Evolutionary conservation across 2,329 filamentous ascomycete genomes (phyloP).

Genomic region (Nothophaeocryptopus gaeumannii): DNA sequence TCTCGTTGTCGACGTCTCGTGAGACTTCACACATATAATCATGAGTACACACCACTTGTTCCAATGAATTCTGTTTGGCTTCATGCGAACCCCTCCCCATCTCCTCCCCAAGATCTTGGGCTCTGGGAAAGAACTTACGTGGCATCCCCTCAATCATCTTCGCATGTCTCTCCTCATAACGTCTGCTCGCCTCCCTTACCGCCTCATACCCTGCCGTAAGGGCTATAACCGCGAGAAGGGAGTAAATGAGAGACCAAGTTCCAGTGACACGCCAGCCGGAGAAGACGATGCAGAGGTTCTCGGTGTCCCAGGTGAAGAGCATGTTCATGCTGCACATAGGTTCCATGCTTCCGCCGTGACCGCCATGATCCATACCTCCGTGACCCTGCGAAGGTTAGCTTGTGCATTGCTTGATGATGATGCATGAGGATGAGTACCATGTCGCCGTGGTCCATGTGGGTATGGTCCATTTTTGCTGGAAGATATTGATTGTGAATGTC

Average conservation of each 20-base stretch:
- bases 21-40: too few relatives aligned
- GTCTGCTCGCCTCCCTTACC: slow-evolving; percentile 70
- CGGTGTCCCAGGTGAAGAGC: slow-evolving; percentile 96
- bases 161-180: slow-evolving; percentile 64
- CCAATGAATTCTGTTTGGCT: too few relatives aligned
- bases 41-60: too few relatives aligned
- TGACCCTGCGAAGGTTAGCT: not conserved
- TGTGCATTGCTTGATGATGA: too few relatives aligned
- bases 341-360: slow-evolving; percentile 57
- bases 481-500: slow-evolving; percentile 1
- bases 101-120: too few relatives aligned
- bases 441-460: slow-evolving; percentile 21
- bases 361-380: slow-evolving; percentile 31
- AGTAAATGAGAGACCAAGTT: slow-evolving; percentile 71
- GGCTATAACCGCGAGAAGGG: slow-evolving; percentile 75
- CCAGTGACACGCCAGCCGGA: slow-evolving; percentile 81
- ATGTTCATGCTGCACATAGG: slow-evolving; percentile 80
- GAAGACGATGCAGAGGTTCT: slow-evolving; percentile 95
- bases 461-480: slow-evolving; percentile 22
- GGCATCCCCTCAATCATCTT: slow-evolving; percentile 47
- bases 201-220: slow-evolving; percentile 92
- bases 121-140: slow-evolving; percentile 32
- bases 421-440: not conserved
- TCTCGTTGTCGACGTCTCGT: too few relatives aligned
- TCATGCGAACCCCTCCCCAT: too few relatives aligned